These are phyloP conservation scores for Vachellia pachyceras DNA, from an alignment of 306 rosid genomes.

Conservation along the genomic window DNA sequence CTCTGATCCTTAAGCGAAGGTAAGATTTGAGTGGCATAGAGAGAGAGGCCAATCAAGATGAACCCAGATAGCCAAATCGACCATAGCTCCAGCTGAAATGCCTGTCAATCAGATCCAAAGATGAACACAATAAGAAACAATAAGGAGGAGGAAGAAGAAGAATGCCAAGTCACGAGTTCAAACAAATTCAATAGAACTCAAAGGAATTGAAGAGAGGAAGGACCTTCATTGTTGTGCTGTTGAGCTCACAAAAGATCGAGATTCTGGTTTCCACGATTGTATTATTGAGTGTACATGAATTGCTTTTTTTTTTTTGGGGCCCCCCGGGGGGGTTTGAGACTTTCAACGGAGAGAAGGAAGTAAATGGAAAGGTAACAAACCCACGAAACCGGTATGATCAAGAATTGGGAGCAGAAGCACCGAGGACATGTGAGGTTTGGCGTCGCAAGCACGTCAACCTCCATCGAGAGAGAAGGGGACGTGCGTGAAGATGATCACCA, in stretches of 20 bases:
- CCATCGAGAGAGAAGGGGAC: neutral
- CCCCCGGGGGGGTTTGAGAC: conserved; percentile 44
- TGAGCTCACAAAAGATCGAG: conserved; percentile 36
- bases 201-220: conserved; percentile 11
- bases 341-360: conserved; percentile 67
- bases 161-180: neutral
- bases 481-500: neutral
- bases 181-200: neutral
- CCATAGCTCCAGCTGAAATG: conserved; percentile 58
- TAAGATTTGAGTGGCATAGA: conserved; percentile 69
- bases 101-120: conserved; percentile 51
- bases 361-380: conserved; percentile 66
- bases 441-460: conserved; percentile 50
- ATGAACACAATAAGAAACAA: conserved; percentile 21
- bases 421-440: conserved; percentile 69
- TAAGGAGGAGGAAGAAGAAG: conserved; percentile 13
- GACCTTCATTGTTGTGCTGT: conserved; percentile 69
- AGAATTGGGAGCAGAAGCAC: conserved; percentile 28
- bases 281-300: conserved; percentile 29
- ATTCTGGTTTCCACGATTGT: conserved; percentile 11
- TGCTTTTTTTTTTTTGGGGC: neutral
- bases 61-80: conserved; percentile 87
- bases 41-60: conserved; percentile 63
- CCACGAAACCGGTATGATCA: conserved; percentile 44
- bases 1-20: conserved; percentile 56